A percentile compares a stretch with the other conserved stretches of the same genome.
Evolutionary conservation across 306 rosid species (phyloP).

Genomic region (Betula pendula): DNA sequence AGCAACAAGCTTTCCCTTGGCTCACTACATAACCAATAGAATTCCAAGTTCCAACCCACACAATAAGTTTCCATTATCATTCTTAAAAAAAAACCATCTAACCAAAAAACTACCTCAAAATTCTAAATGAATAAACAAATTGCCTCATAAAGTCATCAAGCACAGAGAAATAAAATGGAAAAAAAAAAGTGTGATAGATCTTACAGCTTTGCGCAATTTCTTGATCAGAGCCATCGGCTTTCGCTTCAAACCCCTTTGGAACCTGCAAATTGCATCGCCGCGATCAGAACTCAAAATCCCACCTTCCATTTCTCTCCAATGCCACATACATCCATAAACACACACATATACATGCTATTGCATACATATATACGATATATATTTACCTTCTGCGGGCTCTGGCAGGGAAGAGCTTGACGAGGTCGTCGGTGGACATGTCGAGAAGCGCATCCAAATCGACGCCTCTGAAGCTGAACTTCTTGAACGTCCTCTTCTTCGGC

Average conservation of each 20-base stretch:
- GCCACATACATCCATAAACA: background rate
- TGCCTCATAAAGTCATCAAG: no score
- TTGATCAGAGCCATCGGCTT: conserved; percentile 61
- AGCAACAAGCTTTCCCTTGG: no score
- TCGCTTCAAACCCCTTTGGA: conserved; percentile 53
- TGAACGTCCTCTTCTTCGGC: conserved; percentile 84
- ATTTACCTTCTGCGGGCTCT: conserved; percentile 77
- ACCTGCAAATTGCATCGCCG: conserved; percentile 19
- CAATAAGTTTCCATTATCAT: no score
- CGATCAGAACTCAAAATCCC: background rate
- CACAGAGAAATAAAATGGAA: background rate
- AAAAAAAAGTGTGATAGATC: background rate
- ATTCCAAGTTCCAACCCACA: no score
- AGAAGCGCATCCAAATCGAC: conserved; percentile 81
- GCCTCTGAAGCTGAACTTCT: conserved; percentile 83
- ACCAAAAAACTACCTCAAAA: no score
- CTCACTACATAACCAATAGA: no score
- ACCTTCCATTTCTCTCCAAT: background rate
- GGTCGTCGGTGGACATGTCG: conserved; percentile 84
- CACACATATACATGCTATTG: background rate
- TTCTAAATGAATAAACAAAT: no score
- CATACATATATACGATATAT: background rate
- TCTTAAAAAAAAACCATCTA: no score
- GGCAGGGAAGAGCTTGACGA: conserved; percentile 81
- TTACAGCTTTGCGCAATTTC: conserved; percentile 56